phyloP scores from a whole-genome alignment of 805 yeast species.

The Jamesozyma jinghongensis region DNA sequence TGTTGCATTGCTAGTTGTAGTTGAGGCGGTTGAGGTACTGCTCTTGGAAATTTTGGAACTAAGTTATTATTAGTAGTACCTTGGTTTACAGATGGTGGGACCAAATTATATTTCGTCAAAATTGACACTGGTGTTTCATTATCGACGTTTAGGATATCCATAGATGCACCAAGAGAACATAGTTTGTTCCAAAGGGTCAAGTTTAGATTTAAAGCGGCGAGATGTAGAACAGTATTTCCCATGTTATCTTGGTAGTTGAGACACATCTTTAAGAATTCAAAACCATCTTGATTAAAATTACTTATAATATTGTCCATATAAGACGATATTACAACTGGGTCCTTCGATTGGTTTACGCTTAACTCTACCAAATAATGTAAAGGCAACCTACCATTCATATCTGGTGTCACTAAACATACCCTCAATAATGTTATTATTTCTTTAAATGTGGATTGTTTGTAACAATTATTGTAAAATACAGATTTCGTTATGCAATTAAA shows the following conservation, averaged over 20 bases:
- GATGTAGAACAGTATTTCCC: slow-evolving; percentile 81
- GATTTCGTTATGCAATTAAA: slow-evolving; percentile 63
- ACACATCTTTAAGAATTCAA: slow-evolving; percentile 44
- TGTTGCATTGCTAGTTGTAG: too few species aligned
- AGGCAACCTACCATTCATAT: slow-evolving; percentile 62
- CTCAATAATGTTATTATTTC: slow-evolving; percentile 52
- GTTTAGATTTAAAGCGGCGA: slow-evolving; percentile 43
- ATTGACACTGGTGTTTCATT: slow-evolving; percentile 26
- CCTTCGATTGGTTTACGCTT: slow-evolving; percentile 41
- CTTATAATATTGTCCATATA: slow-evolving; percentile 45
- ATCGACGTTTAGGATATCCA: slow-evolving; percentile 23
- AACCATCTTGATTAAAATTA: slow-evolving; percentile 33
- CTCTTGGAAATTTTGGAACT: too few species aligned
- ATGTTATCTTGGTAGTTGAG: slow-evolving; percentile 68
- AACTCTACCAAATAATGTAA: slow-evolving; percentile 57
- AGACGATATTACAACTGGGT: slow-evolving; percentile 41
- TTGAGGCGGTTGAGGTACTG: too few species aligned
- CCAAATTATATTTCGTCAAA: slow-evolving; percentile 22
- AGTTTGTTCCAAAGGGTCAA: slow-evolving; percentile 27
- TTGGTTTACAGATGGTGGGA: slow-evolving; percentile 14
- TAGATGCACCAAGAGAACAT: slow-evolving; percentile 26
- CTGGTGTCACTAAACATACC: slow-evolving; percentile 61
- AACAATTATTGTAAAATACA: slow-evolving; percentile 64
- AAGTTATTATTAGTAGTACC: background rate
- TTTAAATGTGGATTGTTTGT: slow-evolving; percentile 47